These are phyloP conservation scores for Penicillium rolfsii DNA, from an alignment of 2,329 filamentous ascomycete genomes.

Conservation along the genomic window DNA sequence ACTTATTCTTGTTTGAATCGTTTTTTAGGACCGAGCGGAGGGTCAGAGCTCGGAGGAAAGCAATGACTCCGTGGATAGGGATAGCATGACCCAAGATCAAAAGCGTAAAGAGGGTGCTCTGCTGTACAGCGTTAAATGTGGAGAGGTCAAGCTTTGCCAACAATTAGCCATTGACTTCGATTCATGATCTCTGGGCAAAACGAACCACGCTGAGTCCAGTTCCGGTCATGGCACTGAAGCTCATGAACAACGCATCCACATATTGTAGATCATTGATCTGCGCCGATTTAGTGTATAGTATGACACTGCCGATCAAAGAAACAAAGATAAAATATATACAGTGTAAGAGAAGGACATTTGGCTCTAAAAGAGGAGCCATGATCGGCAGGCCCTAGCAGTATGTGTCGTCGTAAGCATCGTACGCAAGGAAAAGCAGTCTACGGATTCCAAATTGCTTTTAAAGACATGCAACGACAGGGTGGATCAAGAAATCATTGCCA, in stretches of 20 bases:
- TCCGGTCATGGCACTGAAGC: conserved; percentile 67
- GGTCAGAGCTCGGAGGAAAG: conserved; percentile 6
- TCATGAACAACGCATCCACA: conserved; percentile 67
- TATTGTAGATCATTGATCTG: conserved; percentile 59
- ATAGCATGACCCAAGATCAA: conserved; percentile 69
- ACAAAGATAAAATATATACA: conserved; percentile 66
- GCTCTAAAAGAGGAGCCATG: conserved; percentile 33
- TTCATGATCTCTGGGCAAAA: background rate
- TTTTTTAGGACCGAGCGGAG: conserved; percentile 2
- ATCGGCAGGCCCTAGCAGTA: conserved; percentile 24
- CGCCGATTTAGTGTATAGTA: conserved; percentile 61
- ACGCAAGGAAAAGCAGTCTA: background rate
- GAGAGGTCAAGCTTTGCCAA: conserved; percentile 52
- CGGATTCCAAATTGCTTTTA: conserved; percentile 9
- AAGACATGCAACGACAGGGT: conserved; percentile 5
- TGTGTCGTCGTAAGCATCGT: conserved; percentile 12
- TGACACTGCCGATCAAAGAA: conserved; percentile 59
- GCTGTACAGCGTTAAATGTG: conserved; percentile 67
- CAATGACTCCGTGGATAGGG: conserved; percentile 54
- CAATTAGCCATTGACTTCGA: background rate
- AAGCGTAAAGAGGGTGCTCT: conserved; percentile 65
- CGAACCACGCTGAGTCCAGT: conserved; percentile 66
- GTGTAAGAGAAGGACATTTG: conserved; percentile 67
- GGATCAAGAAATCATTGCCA: background rate
- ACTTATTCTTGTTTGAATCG: background rate